A percentile compares a stretch with the other conserved stretches of the same genome.
These are phyloP conservation scores for Phytophthora sansomeana DNA, from an alignment of 352 stramenopile species.

Conservation along the genomic window DNA sequence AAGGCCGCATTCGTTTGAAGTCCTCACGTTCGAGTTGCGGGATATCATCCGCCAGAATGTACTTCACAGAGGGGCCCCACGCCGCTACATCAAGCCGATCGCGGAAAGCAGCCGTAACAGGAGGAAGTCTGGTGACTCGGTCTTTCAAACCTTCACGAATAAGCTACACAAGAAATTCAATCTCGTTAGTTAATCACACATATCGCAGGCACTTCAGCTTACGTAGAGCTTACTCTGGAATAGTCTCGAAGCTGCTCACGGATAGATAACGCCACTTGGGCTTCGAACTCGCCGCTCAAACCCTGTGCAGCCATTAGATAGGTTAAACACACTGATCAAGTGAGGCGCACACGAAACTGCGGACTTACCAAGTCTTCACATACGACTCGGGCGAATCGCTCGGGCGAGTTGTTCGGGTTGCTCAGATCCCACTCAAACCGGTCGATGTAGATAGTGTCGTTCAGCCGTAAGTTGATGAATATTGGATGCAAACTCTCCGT, in stretches of 20 bases:
- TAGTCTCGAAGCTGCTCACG: conserved; percentile 83
- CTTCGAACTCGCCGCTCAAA: conserved; percentile 81
- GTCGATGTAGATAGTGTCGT: conserved; percentile 85
- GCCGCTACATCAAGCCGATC: conserved; percentile 66
- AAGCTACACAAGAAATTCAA: conserved; percentile 42
- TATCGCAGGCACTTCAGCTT: background rate
- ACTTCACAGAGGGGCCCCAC: conserved; percentile 80
- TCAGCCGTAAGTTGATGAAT: conserved; percentile 83
- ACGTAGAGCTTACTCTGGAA: conserved; percentile 49
- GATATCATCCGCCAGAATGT: conserved; percentile 80
- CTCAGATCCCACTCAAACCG: conserved; percentile 86
- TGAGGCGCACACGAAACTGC: background rate
- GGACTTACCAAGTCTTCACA: conserved; percentile 74
- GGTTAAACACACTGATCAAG: background rate
- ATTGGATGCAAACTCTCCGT: conserved; percentile 78
- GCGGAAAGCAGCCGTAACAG: conserved; percentile 62
- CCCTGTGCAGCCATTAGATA: conserved; percentile 41
- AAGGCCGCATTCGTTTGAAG: conserved; percentile 80
- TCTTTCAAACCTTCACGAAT: conserved; percentile 78
- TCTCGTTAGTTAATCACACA: conserved; percentile 12
- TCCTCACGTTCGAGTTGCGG: conserved; percentile 76
- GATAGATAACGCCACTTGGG: conserved; percentile 80
- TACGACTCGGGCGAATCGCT: conserved; percentile 67
- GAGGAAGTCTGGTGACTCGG: conserved; percentile 61
- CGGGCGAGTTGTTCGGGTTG: conserved; percentile 71